Percentiles rank a stretch among this genome's conserved stretches.
Conservation (phyloP, 2,329 filamentous ascomycete species). For the Malbranchea zuffiana region DNA sequence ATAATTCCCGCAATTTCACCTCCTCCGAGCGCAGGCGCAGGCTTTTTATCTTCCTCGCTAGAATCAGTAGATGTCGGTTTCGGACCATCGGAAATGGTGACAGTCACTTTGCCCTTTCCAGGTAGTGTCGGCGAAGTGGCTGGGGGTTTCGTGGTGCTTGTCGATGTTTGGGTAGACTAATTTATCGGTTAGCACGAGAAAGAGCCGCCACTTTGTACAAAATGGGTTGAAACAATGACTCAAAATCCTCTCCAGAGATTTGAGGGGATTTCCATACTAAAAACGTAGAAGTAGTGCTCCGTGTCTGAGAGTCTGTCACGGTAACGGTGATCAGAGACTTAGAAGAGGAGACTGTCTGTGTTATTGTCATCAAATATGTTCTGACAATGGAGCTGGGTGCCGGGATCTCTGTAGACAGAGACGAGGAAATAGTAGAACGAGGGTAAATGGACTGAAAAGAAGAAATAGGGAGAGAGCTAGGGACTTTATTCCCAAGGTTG, state of each 20-base stretch:
- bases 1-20: conserved; percentile 37
- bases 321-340: no score
- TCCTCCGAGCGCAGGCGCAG: conserved; percentile 27
- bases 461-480: conserved; percentile 6
- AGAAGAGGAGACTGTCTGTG: no score
- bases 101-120: conserved; percentile 17
- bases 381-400: no score
- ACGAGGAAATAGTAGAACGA: conserved; percentile 1
- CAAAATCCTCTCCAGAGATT: no score
- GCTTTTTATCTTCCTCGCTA: conserved; percentile 10
- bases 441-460: neutral
- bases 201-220: no score
- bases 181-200: no score
- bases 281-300: no score
- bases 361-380: no score
- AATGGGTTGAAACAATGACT: no score
- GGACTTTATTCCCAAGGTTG: no score
- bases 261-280: no score
- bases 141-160: neutral
- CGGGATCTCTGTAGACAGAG: conserved; percentile 6
- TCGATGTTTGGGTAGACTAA: neutral
- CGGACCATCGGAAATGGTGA: conserved; percentile 16
- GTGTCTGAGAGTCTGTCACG: no score
- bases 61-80: conserved; percentile 16
- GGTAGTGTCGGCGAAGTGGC: conserved; percentile 4